Percentiles rank a stretch among this genome's conserved stretches.
Conservation (phyloP, 495 filamentous ascomycete genomes). For the Trichoderma orchidacearum region DNA sequence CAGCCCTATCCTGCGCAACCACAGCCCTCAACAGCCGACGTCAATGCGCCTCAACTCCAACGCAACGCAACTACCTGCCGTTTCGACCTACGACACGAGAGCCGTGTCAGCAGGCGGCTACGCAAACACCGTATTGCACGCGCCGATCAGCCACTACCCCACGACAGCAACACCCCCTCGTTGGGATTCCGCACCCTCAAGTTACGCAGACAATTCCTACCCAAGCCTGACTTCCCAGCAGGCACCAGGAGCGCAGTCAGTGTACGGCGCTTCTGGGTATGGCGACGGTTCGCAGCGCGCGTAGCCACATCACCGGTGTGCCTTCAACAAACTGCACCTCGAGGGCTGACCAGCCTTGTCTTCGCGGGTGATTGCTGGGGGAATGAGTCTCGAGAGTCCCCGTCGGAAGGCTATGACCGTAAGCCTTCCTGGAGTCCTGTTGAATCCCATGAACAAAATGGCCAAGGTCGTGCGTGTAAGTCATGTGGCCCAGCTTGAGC, state of each 20-base stretch:
- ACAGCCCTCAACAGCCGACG: background rate
- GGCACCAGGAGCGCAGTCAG: conserved; percentile 11
- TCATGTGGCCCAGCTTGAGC: background rate
- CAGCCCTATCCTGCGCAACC: background rate
- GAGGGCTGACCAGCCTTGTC: too few relatives aligned
- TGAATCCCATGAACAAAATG: background rate
- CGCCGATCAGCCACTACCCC: conserved; percentile 13
- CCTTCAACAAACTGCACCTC: too few relatives aligned
- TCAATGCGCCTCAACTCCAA: conserved; percentile 1
- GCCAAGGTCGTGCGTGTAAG: background rate
- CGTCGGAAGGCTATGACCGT: too few relatives aligned
- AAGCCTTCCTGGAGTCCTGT: background rate
- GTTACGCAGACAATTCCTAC: conserved; percentile 20
- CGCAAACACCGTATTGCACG: conserved; percentile 7
- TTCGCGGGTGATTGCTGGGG: too few relatives aligned
- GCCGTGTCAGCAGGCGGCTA: conserved; percentile 6
- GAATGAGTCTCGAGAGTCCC: too few relatives aligned
- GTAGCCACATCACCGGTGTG: too few relatives aligned
- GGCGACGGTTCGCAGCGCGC: conserved; percentile 26
- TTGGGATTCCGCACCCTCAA: conserved; percentile 17
- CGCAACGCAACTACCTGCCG: background rate
- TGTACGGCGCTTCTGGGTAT: conserved; percentile 26
- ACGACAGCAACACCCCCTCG: conserved; percentile 15
- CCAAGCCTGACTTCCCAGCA: conserved; percentile 16
- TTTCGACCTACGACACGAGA: conserved; percentile 1